Evolutionary conservation across 257 asterid species (phyloP), one percentile per base, ranked within the genome.

Genomic region (Solanum bukasovii): DNA sequence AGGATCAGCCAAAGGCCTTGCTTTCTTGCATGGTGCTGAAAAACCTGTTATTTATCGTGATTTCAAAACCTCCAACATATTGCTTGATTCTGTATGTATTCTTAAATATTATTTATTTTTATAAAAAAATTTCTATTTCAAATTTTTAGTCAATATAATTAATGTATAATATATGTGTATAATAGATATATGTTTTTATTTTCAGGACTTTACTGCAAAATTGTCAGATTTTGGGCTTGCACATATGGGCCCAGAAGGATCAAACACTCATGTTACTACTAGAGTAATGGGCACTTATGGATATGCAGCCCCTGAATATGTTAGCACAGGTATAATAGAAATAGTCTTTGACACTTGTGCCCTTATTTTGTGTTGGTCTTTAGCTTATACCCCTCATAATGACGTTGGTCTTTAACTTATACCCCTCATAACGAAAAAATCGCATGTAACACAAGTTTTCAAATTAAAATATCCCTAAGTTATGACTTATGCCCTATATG

Each of bases 251-350:
- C 99, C 99, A 1, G 98, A 96, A 88, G 98, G 98, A 84, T 96
- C 99, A 73, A 93, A 96, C 85, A 93, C 99, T 4, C 99, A 96
- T 65, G 99, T 96, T 9, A 95, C 98, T 4, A 96, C 99, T 72
- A 92, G 98, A 40, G 99, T 96, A 14, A 94, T 96, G 98, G 99
- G 99, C 40, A 96, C 99, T 1, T 95, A 96, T 40, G 98, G 99
- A 67, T 96, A 96, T 67, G 98, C 99, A 27, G 98, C 99, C 68
- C 99, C 99, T 12, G 99, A 96, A 90, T 96, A 96, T 81, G 95
- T 96, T 4, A 96, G 90, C 94, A 96, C 99, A 33, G 98, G 99
- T 95, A 88, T n/a, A 63, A 13, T 4, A 63, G 71, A 59, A 59
- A 52, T 40, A 44, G 67, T 59, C 25, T 18, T 20, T 20, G 67